phyloP scores from a whole-genome alignment of 257 asterid genomes.

The Solanum pinnatisectum region DNA sequence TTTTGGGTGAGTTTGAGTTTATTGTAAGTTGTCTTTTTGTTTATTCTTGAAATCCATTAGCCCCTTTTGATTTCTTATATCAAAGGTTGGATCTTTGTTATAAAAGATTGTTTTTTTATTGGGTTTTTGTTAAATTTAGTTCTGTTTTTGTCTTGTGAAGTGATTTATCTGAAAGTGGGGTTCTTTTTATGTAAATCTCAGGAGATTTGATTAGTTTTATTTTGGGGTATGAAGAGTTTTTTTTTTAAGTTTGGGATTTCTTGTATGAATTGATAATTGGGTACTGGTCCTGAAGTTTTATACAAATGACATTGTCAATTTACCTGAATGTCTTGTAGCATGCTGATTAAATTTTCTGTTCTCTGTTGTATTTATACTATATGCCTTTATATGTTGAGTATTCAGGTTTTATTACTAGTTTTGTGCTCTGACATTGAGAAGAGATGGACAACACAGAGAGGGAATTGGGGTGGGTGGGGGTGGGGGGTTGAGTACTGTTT shows the following conservation, averaged over 20 bases:
- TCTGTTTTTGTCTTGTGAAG: neutral
- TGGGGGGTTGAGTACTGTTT: neutral
- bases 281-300: neutral
- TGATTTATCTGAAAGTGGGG: neutral
- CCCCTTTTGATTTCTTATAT: neutral
- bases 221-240: neutral
- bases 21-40: neutral
- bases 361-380: neutral
- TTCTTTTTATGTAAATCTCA: neutral
- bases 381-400: neutral
- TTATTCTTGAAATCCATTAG: neutral
- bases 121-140: neutral
- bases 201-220: neutral
- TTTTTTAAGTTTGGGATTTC: neutral
- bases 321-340: neutral
- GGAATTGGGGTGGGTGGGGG: neutral
- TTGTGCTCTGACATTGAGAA: neutral
- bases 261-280: conserved; percentile 5
- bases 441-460: neutral
- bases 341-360: neutral
- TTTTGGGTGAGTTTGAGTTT: neutral
- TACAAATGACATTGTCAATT: neutral
- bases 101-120: neutral
- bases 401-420: neutral
- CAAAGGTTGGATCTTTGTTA: conserved; percentile 12